These are phyloP conservation scores for Ophiosphaerella herpotricha DNA, from an alignment of 2,329 filamentous ascomycete species.

Conservation along the genomic window DNA sequence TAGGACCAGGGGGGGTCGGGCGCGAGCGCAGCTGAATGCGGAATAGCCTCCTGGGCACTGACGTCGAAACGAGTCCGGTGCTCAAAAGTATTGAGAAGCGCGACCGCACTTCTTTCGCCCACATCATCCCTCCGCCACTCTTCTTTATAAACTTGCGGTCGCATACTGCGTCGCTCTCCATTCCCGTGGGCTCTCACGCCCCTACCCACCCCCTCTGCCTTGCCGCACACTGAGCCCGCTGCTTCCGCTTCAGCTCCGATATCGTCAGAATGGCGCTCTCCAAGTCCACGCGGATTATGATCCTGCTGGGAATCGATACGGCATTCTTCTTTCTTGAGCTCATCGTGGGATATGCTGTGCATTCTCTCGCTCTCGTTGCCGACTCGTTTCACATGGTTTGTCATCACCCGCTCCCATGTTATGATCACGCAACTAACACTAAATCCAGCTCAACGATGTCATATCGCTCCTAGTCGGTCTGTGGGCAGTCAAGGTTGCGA, in stretches of 20 bases:
- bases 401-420: slow-evolving; percentile 6
- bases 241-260: slow-evolving; percentile 14
- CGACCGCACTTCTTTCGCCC: too few relatives aligned
- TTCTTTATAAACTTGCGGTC: not conserved
- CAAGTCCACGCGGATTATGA: slow-evolving; percentile 88
- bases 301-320: slow-evolving; percentile 89
- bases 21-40: too few relatives aligned
- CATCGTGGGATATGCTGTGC: slow-evolving; percentile 78
- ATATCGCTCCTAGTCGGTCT: slow-evolving; percentile 89
- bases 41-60: too few relatives aligned
- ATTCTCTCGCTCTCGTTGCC: slow-evolving; percentile 90
- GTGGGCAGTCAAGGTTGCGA: slow-evolving; percentile 92
- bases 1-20: too few relatives aligned
- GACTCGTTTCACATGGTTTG: slow-evolving; percentile 97
- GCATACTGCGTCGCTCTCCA: not conserved
- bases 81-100: too few relatives aligned
- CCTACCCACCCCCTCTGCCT: not conserved
- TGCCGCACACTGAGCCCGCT: slow-evolving; percentile 2
- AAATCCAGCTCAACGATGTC: slow-evolving; percentile 84
- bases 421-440: slow-evolving; percentile 14
- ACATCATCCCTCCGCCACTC: too few relatives aligned
- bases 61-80: too few relatives aligned
- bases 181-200: not conserved
- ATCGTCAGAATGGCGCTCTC: slow-evolving; percentile 74
- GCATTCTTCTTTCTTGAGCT: slow-evolving; percentile 91